Base-by-base conservation (phyloP, 768 basidiomycete genomes). In the Chiua virens region DNA sequence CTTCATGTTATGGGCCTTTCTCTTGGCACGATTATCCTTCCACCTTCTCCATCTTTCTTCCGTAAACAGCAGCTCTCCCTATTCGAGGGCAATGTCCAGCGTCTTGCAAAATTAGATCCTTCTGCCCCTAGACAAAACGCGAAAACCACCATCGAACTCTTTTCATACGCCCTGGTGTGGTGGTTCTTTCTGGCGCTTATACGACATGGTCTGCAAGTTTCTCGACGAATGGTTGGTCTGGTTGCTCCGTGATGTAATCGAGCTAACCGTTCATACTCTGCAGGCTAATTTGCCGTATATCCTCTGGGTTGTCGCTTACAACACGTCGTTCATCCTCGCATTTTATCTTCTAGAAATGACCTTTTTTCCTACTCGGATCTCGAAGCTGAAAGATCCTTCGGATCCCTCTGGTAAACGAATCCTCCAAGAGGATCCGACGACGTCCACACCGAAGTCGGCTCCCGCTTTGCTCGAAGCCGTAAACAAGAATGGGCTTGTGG, bases 261-360 rank as follows among this genome's bases (percentile, higher is more conserved):
- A 13, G 9, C 21, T 28, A 22, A 41, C 13, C 21, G 13, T 46
- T 62, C 18, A 53, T 36, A 28, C 35, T 15, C 3, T 20, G 17
- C 58, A 95, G 94, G 90, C 86, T 40, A 98, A 98, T 62, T 59
- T 92, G 27, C 79, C 89, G 5, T 98, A 99, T 68, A 83, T 94
- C 32, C 68, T 93, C 17, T 98, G 95, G 93, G 79, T 89, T 8
- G 79, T 82, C 1, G 93, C 91, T 10, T 96, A 82, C 81, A 98
- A 98, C 65, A 85, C 86, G 0, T 79, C 85, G 3, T 93, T 93
- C 73, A 72, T 98, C 15, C 76, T 93, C 6, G 83, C 80, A 13
- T 96, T 97, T 71, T 75, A 94, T 37, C 54, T 85, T 21, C 71
- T 97, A 38, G 91, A 98, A 58, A 76, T 88, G 48, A 59, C 70